A percentile compares a stretch with the other conserved stretches of the same genome.
phyloP scores from a whole-genome alignment of 805 yeast species.

The Starmerella vaccinii region DNA sequence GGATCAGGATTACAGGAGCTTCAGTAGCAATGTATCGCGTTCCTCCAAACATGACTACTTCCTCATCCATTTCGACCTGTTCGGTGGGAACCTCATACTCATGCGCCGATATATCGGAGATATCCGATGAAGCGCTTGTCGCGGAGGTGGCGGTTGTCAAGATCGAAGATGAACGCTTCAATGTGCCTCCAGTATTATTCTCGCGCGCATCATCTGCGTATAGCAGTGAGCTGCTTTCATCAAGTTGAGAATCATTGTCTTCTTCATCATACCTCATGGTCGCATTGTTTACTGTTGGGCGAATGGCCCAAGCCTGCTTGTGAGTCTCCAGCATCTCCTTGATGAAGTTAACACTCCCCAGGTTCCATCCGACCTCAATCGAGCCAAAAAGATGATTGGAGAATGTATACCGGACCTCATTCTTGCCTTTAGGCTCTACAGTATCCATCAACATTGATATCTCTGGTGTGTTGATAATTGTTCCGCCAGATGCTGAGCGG shows the following conservation, averaged over 20 bases:
- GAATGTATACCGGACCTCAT: slow-evolving; percentile 56
- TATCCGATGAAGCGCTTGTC: background rate
- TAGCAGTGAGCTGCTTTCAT: background rate
- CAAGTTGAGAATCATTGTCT: background rate
- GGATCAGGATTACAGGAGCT: slow-evolving; percentile 78
- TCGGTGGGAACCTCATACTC: background rate
- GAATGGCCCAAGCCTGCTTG: slow-evolving; percentile 23
- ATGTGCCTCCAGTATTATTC: background rate
- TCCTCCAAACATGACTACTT: slow-evolving; percentile 6
- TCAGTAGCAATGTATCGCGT: slow-evolving; percentile 47
- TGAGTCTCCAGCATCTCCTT: slow-evolving; percentile 89
- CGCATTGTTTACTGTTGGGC: slow-evolving; percentile 13
- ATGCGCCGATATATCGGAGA: background rate
- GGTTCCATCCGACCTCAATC: slow-evolving; percentile 86
- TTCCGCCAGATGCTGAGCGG: slow-evolving; percentile 60
- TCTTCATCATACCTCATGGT: background rate
- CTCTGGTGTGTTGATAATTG: slow-evolving; percentile 69
- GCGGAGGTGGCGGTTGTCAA: background rate
- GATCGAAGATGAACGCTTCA: background rate
- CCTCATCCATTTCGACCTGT: background rate
- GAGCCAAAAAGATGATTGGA: slow-evolving; percentile 75
- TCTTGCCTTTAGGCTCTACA: slow-evolving; percentile 38
- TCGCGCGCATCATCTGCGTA: background rate
- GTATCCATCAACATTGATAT: slow-evolving; percentile 66
- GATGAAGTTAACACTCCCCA: slow-evolving; percentile 82